phyloP scores from a whole-genome alignment of 306 rosid species.

The Acmispon strigosus region DNA sequence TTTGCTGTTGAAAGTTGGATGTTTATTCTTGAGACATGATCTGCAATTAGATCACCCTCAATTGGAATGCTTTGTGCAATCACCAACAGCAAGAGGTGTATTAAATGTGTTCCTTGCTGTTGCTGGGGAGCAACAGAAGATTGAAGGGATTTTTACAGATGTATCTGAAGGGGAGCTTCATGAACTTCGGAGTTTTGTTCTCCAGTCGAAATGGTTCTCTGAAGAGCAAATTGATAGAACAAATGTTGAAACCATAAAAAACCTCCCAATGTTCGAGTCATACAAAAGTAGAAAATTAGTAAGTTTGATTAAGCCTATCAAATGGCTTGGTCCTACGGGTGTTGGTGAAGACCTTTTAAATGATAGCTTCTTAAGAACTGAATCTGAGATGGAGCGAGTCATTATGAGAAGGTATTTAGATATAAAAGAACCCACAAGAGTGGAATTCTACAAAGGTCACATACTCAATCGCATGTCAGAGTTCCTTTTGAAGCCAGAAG shows the following conservation, averaged over 20 bases:
- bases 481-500: constrained; percentile 50
- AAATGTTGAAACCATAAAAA: constrained; percentile 61
- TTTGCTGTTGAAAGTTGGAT: constrained; percentile 79
- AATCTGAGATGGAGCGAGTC: constrained; percentile 71
- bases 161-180: constrained; percentile 90
- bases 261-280: constrained; percentile 86
- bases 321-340: constrained; percentile 83
- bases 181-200: constrained; percentile 88
- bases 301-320: constrained; percentile 71
- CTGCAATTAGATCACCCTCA: constrained; percentile 78
- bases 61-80: constrained; percentile 68
- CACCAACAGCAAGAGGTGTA: constrained; percentile 69
- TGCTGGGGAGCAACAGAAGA: constrained; percentile 65
- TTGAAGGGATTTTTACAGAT: constrained; percentile 57
- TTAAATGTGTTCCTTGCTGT: constrained; percentile 68
- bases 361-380: constrained; percentile 76
- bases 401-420: constrained; percentile 65
- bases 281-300: constrained; percentile 68
- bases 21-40: constrained; percentile 68
- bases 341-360: constrained; percentile 65
- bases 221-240: constrained; percentile 61
- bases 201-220: constrained; percentile 91
- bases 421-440: constrained; percentile 64
- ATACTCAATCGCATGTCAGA: constrained; percentile 66
- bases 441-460: constrained; percentile 80